These are phyloP conservation scores for Carallia pectinifolia DNA, from an alignment of 345 rosid genomes.

Conservation along the genomic window DNA sequence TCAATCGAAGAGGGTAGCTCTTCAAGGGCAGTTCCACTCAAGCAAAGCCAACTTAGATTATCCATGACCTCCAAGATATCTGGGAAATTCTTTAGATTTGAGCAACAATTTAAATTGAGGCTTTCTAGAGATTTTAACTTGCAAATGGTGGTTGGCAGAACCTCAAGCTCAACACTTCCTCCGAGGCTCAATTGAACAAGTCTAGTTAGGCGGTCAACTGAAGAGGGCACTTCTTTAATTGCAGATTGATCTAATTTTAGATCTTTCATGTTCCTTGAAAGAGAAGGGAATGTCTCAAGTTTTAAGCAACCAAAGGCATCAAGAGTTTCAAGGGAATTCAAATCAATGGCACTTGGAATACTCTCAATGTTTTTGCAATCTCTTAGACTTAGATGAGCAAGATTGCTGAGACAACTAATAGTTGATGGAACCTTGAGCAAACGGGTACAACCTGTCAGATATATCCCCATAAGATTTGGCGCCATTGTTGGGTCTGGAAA, in stretches of 20 bases:
- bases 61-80: not conserved
- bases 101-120: slow-evolving; percentile 6
- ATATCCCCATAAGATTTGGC: not conserved
- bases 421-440: not conserved
- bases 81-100: slow-evolving; percentile 9
- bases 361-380: not conserved
- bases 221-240: not conserved
- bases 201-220: not conserved
- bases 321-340: not conserved
- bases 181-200: slow-evolving; percentile 26
- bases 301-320: slow-evolving; percentile 4
- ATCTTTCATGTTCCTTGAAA: not conserved
- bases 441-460: not conserved
- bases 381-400: not conserved
- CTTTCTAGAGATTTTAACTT: not conserved
- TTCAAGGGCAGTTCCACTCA: not conserved
- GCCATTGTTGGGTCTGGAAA: not conserved
- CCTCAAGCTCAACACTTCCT: not conserved
- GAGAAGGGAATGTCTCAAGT: not conserved
- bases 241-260: not conserved
- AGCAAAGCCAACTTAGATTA: not conserved
- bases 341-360: not conserved
- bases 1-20: not conserved
- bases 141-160: slow-evolving; percentile 5
- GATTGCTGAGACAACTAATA: not conserved